Conservation (phyloP, 2,329 filamentous ascomycete species). For the Eutypella sp. region DNA sequence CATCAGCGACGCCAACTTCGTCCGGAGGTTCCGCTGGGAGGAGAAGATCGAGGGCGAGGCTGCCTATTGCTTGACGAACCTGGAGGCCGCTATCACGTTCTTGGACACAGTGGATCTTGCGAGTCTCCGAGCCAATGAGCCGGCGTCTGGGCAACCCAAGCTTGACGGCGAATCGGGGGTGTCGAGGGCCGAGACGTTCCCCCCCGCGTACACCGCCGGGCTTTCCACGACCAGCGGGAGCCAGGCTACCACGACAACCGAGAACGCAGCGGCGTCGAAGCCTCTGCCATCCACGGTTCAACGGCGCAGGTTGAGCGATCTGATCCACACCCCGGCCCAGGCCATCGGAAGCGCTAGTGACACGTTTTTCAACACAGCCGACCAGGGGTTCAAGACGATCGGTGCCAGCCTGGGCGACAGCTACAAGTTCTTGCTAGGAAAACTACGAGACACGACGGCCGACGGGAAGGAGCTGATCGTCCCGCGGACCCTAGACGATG, state of each 20-base stretch:
- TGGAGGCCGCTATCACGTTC: conserved; percentile 92
- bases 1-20: conserved; percentile 92
- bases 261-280: conserved; percentile 26
- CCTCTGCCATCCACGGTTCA: conserved; percentile 36
- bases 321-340: conserved; percentile 79
- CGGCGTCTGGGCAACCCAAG: conserved; percentile 63
- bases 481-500: conserved; percentile 90
- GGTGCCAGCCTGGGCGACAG: conserved; percentile 86
- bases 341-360: conserved; percentile 80
- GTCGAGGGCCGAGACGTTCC: conserved; percentile 50
- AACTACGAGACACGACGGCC: conserved; percentile 67
- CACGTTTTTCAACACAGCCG: conserved; percentile 79
- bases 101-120: conserved; percentile 92
- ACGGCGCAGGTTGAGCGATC: conserved; percentile 71
- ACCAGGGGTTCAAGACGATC: conserved; percentile 88
- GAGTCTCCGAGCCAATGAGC: conserved; percentile 76
- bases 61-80: conserved; percentile 91
- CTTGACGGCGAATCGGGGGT: conserved; percentile 42
- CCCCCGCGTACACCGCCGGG: conserved; percentile 49
- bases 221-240: conserved; percentile 29
- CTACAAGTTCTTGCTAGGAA: conserved; percentile 88
- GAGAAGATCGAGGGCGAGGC: conserved; percentile 88
- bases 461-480: conserved; percentile 51
- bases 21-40: conserved; percentile 83
- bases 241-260: conserved; percentile 28